A percentile compares a stretch with the other conserved stretches of the same genome.
These are phyloP conservation scores for Endogone sp. DNA, from an alignment of 192 early-diverging fungal species.

Conservation along the genomic window DNA sequence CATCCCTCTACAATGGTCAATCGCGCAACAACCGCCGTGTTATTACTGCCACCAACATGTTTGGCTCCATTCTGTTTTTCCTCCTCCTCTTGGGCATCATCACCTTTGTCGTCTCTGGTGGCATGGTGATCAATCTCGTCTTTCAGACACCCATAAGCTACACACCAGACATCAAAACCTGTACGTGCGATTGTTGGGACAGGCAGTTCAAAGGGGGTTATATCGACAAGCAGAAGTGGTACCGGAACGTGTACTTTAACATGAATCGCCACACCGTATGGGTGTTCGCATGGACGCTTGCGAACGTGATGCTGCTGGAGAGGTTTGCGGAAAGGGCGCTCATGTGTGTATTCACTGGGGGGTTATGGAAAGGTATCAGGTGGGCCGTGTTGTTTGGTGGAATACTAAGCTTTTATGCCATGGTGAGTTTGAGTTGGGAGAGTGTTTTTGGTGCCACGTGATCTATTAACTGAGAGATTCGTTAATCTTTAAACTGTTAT, in stretches of 20 bases:
- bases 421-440: not conserved
- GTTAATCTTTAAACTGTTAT: not conserved
- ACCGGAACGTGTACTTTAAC: conserved; percentile 13
- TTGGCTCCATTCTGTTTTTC: not conserved
- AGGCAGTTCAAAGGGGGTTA: conserved; percentile 15
- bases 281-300: conserved; percentile 12
- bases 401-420: conserved; percentile 5
- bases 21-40: not conserved
- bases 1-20: not conserved
- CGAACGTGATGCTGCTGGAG: conserved; percentile 3
- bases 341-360: not conserved
- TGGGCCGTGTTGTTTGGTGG: not conserved
- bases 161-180: not conserved
- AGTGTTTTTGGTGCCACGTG: not conserved
- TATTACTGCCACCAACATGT: not conserved
- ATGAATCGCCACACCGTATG: conserved; percentile 1
- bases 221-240: not conserved
- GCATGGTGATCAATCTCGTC: conserved; percentile 1
- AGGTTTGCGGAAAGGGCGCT: conserved; percentile 1
- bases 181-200: conserved; percentile 17
- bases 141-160: not conserved
- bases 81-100: not conserved
- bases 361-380: not conserved
- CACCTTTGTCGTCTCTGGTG: not conserved
- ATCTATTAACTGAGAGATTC: too few relatives aligned